Base-by-base conservation (phyloP, 2,329 filamentous ascomycete genomes). In the Leptographium radiaticola region DNA sequence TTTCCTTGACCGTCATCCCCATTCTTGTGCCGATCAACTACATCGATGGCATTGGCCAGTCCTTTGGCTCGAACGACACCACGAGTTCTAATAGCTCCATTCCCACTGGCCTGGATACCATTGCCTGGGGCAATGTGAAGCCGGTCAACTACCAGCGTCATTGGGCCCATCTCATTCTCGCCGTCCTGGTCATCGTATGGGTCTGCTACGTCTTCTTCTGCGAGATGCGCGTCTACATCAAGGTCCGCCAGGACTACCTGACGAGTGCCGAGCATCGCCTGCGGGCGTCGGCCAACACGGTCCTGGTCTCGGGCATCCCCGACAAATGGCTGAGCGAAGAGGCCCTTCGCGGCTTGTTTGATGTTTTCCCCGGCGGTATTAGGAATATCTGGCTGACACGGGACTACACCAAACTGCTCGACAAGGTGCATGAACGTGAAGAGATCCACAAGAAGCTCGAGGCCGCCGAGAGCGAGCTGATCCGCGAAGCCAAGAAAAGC, bases 301-400 rank as follows among this genome's bases (percentile, higher is more conserved):
- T 98, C 48, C 76, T 98, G 7, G 89, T 98, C 52, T 93, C 85
- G 59, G 86, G 85, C 12, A 95, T 98, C 51, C 93, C 93, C 1
- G 73, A 79, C 43, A 95, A 94, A 64, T 98, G 93, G 93, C 80
- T 95, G 9, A 89, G 80, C 2, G 79, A 88, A 49, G 83, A 95
- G 46, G 87, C 88, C 0, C 75, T 98, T 6, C 78, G 82, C 55
- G 86, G 85, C 0, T 74, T 98, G 0, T 98, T 94, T 63, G 93
- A 98, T 65, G 90, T 97, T 1, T 97, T 96, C 61, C 93, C 93
- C 0, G 93, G 93, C 20, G 93, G 93, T 34, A 85, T 98, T 63
- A 81, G 88, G 56, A 97, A 97, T 61, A 87, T 98, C 48, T 98
- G 91, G 90, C 83, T 98, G 62, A 98, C 96, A 56, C 81, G 91